Evolutionary conservation across 2,329 filamentous ascomycete species (phyloP).

Genomic region (Fusarium sulawesiense): DNA sequence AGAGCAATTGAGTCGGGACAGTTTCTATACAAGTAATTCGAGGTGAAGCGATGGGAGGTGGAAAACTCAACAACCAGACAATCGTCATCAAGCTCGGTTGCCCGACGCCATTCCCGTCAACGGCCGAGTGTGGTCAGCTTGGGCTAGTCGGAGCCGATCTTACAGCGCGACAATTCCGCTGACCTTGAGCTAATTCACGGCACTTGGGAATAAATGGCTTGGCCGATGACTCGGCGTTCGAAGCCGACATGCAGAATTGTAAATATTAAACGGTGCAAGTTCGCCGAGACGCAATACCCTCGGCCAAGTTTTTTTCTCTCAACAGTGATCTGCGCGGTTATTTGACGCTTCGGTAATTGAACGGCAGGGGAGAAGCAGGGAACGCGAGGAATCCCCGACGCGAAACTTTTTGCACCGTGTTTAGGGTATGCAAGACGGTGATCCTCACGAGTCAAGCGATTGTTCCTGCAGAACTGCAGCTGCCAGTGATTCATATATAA

Average conservation of each 20-base stretch:
- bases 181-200: neutral
- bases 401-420: neutral
- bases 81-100: neutral
- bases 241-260: too few relatives aligned
- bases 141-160: neutral
- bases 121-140: neutral
- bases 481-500: too few relatives aligned
- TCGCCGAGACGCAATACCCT: neutral
- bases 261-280: neutral
- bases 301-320: neutral
- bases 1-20: rapidly evolving
- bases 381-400: neutral
- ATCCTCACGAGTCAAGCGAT: neutral
- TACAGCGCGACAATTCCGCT: neutral
- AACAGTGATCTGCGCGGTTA: neutral
- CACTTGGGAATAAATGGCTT: neutral
- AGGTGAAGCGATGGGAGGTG: neutral
- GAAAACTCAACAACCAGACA: neutral
- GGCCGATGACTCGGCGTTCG: neutral
- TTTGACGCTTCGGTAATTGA: neutral
- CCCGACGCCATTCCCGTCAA: neutral
- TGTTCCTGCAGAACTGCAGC: neutral
- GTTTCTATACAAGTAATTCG: neutral
- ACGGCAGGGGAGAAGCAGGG: neutral
- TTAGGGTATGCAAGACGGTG: neutral